A percentile compares a stretch with the other conserved stretches of the same genome.
Conservation (phyloP, 2,329 filamentous ascomycete genomes). For the Aspergillus fructus region DNA sequence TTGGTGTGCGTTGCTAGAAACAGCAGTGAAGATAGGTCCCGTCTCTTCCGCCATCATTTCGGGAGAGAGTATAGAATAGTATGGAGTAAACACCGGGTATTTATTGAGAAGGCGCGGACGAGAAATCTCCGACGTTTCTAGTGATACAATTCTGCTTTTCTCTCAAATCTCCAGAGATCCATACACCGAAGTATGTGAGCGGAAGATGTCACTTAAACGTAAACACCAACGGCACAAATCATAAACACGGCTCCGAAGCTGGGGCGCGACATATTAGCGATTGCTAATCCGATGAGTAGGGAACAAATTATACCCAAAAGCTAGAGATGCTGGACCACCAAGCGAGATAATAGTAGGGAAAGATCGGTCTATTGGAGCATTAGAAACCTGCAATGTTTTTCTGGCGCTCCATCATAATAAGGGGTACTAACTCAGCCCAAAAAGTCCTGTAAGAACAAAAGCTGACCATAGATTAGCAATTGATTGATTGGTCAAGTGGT, state of each 20-base stretch:
- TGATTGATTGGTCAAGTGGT: neutral
- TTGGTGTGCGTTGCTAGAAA: conserved; percentile 62
- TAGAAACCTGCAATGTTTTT: neutral
- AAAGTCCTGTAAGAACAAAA: conserved; percentile 71
- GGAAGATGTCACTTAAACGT: conserved; percentile 65
- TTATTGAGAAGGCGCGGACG: conserved; percentile 17
- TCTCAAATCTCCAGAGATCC: conserved; percentile 29
- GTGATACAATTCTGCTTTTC: conserved; percentile 27
- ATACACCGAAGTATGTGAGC: conserved; percentile 34
- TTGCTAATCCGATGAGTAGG: neutral
- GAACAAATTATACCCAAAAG: conserved; percentile 69
- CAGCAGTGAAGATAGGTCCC: conserved; percentile 56
- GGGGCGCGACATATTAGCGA: conserved; percentile 20
- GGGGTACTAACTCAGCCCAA: conserved; percentile 72
- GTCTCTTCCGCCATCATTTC: conserved; percentile 17
- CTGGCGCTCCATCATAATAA: neutral
- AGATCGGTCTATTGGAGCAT: conserved; percentile 66
- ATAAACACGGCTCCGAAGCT: conserved; percentile 96
- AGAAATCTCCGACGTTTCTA: conserved; percentile 32
- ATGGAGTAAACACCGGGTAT: conserved; percentile 12
- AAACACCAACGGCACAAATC: conserved; percentile 98
- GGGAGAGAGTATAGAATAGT: conserved; percentile 6
- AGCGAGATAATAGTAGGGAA: conserved; percentile 72
- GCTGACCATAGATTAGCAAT: conserved; percentile 39
- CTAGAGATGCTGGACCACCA: conserved; percentile 81